Evolutionary conservation across 495 filamentous ascomycete genomes (phyloP).

Genomic region (Podospora pseudocomata): DNA sequence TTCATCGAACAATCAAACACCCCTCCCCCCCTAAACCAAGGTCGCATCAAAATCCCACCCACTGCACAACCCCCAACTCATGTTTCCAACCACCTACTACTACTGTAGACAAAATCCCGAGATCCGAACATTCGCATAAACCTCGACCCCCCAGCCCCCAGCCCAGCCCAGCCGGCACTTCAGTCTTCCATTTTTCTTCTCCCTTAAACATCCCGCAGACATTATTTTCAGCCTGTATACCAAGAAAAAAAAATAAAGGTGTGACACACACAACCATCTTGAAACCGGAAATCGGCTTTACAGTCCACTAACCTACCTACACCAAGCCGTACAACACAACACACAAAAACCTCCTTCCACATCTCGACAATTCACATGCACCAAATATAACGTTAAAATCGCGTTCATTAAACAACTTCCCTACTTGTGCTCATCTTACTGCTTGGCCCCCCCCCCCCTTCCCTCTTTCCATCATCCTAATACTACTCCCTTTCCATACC

Average conservation of each 20-base stretch:
- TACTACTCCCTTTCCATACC: background rate
- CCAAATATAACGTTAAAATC: background rate
- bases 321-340: background rate
- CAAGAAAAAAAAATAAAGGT: background rate
- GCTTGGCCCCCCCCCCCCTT: no score
- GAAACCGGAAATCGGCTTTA: background rate
- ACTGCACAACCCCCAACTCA: no score
- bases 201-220: background rate
- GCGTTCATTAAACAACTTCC: constrained; percentile 6
- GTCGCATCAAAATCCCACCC: background rate
- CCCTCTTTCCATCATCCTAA: background rate
- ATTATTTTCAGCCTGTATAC: background rate
- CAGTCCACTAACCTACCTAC: background rate
- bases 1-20: background rate
- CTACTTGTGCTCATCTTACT: constrained; percentile 4
- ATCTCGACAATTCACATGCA: background rate
- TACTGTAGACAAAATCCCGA: background rate
- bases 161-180: background rate
- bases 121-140: background rate
- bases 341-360: background rate
- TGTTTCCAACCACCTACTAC: background rate
- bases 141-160: background rate
- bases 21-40: background rate
- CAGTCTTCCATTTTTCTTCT: background rate
- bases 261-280: background rate